These are phyloP conservation scores for Areca catechu DNA, from an alignment of 176 grass and related monocot genomes.

Conservation along the genomic window DNA sequence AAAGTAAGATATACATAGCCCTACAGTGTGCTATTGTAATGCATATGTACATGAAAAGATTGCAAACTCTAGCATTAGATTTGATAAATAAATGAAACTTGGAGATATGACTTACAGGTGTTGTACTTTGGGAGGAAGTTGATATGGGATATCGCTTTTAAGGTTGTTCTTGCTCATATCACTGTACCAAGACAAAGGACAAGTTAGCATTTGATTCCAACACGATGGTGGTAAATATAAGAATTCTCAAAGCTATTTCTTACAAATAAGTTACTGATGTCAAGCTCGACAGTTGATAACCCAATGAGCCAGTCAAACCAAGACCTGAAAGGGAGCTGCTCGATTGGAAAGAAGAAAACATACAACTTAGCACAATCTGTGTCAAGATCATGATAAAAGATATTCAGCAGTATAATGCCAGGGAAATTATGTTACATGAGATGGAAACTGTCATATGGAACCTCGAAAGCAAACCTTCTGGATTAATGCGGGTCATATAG, in stretches of 20 bases:
- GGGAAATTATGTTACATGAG: not conserved
- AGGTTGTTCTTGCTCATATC: constrained; percentile 93
- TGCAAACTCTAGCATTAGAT: too few species aligned
- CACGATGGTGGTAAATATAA: constrained; percentile 20
- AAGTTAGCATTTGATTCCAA: constrained; percentile 54
- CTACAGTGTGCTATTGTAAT: too few species aligned
- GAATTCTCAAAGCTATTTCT: constrained; percentile 38
- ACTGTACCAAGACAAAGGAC: constrained; percentile 74
- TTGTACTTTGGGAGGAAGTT: constrained; percentile 80
- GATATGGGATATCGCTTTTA: constrained; percentile 68
- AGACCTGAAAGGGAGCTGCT: constrained; percentile 67
- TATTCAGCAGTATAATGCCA: not conserved
- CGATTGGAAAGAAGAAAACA: constrained; percentile 22
- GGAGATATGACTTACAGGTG: constrained; percentile 47
- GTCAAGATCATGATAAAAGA: not conserved
- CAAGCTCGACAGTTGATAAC: constrained; percentile 73
- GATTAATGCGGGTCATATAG: too few species aligned
- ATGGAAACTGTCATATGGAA: not conserved
- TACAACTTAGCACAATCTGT: constrained; percentile 5
- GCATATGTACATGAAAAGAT: too few species aligned
- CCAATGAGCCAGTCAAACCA: constrained; percentile 54
- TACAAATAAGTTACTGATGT: constrained; percentile 96
- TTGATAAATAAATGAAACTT: too few species aligned
- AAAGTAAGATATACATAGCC: not conserved
- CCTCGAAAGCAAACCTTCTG: not conserved